Evolutionary conservation across 257 asterid genomes (phyloP), one percentile per base, ranked within the genome.

Genomic region (Mitragyna speciosa): DNA sequence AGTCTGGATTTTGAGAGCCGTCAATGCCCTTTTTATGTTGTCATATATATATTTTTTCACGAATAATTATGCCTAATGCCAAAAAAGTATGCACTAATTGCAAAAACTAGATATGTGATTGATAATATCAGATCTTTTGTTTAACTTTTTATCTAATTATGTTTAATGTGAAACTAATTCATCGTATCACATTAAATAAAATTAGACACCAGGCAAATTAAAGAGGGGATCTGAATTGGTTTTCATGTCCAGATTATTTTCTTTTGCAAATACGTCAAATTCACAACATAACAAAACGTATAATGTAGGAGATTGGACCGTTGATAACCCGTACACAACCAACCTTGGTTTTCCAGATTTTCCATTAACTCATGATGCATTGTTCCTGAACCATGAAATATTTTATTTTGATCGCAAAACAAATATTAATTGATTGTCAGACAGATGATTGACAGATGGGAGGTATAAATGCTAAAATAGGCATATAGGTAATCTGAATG

Each of bases 1-100:
- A 65, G 43, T 64, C 15, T 17, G 26, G 20, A 76, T 66, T 76
- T 26, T 76, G 72, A 15, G 72, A 76, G 61, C 24, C 26, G 47
- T 45, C 61, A n/a, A 43, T 45, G 54, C 26, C 22, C 4, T 76
- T 47, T 28, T 17, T 17, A 36, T 10, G 16, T 68, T 22, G 49
- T 68, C 51, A 17, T 3, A 4, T 4, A 36, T n/a, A n/a, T n/a
- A 36, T 36, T 36, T 36, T 36, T n/a, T n/a, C n/a, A n/a, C n/a
- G n/a, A n/a, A 16, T 66, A 4, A 28, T 64, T 10, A 11, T 1
- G 39, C 6, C 6, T 11, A 16, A 15, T 24, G 10, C n/a, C 45
- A 12, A 66, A 5, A 65, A 66, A 66, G 4, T 65, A 31, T 61
- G 67, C 67, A 24, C 8, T n/a, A 63, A 58, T 36, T 36, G 41